Conservation (phyloP, 495 filamentous ascomycete genomes). For the Schizothecium vesticola region DNA sequence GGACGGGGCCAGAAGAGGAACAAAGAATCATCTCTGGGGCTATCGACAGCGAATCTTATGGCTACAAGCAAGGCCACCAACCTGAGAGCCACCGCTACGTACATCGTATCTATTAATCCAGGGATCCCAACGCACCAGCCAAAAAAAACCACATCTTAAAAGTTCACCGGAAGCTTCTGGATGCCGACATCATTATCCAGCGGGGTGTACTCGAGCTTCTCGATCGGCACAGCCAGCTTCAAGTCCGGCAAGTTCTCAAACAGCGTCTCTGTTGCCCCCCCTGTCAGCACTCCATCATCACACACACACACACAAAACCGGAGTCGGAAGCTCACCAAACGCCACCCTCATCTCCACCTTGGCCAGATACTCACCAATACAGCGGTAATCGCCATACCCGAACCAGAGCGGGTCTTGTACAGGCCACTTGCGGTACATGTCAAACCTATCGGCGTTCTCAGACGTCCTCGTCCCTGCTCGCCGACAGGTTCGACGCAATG, state of each 20-base stretch:
- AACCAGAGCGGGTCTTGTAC: constrained; percentile 36
- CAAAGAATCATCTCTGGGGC: too few relatives aligned
- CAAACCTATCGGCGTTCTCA: constrained; percentile 36
- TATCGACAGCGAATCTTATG: too few relatives aligned
- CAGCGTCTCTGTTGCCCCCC: constrained; percentile 24
- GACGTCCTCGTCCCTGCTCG: constrained; percentile 42
- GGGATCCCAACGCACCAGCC: too few relatives aligned
- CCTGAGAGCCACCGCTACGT: too few relatives aligned
- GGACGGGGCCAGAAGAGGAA: too few relatives aligned
- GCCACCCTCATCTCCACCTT: constrained; percentile 35
- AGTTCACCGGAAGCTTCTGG: constrained; percentile 29
- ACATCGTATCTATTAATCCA: too few relatives aligned
- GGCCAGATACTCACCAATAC: constrained; percentile 39
- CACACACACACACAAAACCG: too few relatives aligned
- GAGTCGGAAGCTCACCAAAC: constrained; percentile 34
- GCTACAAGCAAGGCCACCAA: too few relatives aligned
- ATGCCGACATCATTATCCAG: constrained; percentile 37
- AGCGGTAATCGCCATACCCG: constrained; percentile 40
- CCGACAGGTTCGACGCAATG: constrained; percentile 43
- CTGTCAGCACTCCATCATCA: constrained; percentile 9
- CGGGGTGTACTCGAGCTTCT: constrained; percentile 33
- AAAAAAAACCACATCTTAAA: too few relatives aligned
- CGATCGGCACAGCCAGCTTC: constrained; percentile 31
- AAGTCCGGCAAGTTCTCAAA: constrained; percentile 29
- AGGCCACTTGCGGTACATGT: constrained; percentile 37